Evolutionary conservation across 2,329 filamentous ascomycete genomes (phyloP).

Genomic region (Colletotrichum gigasporum): DNA sequence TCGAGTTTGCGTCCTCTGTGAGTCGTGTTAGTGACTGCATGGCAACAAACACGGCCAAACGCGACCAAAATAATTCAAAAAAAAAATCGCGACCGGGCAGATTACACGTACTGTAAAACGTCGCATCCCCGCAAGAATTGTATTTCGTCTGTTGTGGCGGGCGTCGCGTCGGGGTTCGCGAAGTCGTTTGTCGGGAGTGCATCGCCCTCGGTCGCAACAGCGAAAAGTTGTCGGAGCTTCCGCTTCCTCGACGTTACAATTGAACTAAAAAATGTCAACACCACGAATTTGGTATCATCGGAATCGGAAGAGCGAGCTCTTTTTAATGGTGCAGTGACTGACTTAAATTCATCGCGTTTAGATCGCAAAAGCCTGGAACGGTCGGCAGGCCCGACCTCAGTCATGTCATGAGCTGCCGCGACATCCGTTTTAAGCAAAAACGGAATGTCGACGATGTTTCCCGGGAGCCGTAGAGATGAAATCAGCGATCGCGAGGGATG

Average conservation of each 20-base stretch:
- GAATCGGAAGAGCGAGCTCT: conserved; percentile 61
- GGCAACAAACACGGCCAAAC: conserved; percentile 21
- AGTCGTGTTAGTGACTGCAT: conserved; percentile 19
- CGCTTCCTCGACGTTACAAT: conserved; percentile 87
- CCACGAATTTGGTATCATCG: conserved; percentile 52
- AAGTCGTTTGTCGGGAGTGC: conserved; percentile 68
- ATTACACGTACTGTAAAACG: conserved; percentile 65
- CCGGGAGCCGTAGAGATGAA: conserved; percentile 46
- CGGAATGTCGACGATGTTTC: conserved; percentile 53
- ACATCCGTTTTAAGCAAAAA: conserved; percentile 76
- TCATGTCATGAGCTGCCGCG: conserved; percentile 75
- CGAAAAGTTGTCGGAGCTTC: conserved; percentile 88
- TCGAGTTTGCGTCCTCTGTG: conserved; percentile 58
- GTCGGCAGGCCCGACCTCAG: conserved; percentile 74
- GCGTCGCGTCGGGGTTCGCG: conserved; percentile 65
- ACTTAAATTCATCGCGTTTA: conserved; percentile 72
- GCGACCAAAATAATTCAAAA: conserved; percentile 33
- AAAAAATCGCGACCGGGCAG: conserved; percentile 24
- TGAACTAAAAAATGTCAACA: conserved; percentile 65
- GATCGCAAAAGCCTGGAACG: conserved; percentile 72
- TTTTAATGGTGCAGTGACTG: conserved; percentile 52
- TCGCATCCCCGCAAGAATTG: conserved; percentile 67
- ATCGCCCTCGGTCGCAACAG: conserved; percentile 76
- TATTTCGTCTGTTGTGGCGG: conserved; percentile 60
- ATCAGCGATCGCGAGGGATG: conserved; percentile 33